Conservation (phyloP, 2,329 filamentous ascomycete species). For the Colletotrichum tropicale region DNA sequence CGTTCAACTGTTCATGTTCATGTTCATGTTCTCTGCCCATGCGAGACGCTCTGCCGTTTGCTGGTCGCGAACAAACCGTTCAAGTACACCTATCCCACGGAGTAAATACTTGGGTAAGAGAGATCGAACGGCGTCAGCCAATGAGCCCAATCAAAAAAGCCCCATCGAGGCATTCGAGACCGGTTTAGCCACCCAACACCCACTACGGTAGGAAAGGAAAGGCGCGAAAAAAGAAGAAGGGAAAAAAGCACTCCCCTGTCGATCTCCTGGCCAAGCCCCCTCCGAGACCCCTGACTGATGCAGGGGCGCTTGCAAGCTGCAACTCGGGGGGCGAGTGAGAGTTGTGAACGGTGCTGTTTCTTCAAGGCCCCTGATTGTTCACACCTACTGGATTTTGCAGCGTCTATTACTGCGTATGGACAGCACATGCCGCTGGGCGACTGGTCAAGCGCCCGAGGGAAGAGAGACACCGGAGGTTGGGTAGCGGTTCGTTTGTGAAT, state of each 20-base stretch:
- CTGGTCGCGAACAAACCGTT: background rate
- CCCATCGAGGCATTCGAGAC: background rate
- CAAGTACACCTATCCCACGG: background rate
- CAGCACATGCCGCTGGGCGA: background rate
- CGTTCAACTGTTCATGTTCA: background rate
- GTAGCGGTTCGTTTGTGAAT: background rate
- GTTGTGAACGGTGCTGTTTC: background rate
- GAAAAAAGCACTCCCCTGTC: background rate
- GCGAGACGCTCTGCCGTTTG: background rate
- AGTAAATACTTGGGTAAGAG: background rate
- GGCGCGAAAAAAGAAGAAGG: background rate
- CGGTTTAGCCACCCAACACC: background rate
- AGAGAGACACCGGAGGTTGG: background rate
- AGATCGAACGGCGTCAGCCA: background rate
- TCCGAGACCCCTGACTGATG: slow-evolving; percentile 3
- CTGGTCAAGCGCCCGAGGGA: background rate
- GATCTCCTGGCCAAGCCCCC: background rate
- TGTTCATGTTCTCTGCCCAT: background rate
- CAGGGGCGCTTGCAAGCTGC: background rate
- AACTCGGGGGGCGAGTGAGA: background rate
- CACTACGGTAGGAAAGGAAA: background rate
- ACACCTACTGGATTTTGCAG: background rate
- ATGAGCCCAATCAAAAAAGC: background rate
- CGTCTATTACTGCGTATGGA: background rate
- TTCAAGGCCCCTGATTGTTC: background rate